phyloP scores from a whole-genome alignment of 2,329 filamentous ascomycete genomes.

The Aspergillus eucalypticola region DNA sequence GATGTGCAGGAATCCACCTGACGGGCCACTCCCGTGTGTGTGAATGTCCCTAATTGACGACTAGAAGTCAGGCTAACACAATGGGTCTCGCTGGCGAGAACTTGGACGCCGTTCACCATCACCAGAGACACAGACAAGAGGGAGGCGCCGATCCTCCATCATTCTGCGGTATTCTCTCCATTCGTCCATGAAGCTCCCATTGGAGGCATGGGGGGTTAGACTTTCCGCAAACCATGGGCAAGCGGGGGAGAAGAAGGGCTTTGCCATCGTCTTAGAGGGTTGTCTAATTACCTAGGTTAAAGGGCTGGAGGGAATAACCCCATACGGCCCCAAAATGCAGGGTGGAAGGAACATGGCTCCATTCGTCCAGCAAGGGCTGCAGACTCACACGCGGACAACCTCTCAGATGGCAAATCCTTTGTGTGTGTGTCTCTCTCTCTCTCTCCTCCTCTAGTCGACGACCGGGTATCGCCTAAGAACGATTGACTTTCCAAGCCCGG shows the following conservation, averaged over 20 bases:
- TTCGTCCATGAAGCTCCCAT: neutral
- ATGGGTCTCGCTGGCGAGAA: neutral
- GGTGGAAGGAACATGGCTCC: neutral
- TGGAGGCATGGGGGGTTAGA: neutral
- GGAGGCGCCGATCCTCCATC: conserved; percentile 1
- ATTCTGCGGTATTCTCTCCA: conserved; percentile 1
- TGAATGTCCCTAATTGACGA: conserved; percentile 8
- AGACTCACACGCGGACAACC: no score
- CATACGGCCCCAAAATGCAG: neutral
- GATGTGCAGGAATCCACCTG: conserved; percentile 16
- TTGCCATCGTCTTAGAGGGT: neutral
- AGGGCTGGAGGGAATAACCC: neutral
- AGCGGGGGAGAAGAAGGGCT: neutral
- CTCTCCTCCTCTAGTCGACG: neutral
- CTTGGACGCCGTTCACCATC: conserved; percentile 1
- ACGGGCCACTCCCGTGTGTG: conserved; percentile 5
- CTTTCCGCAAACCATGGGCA: neutral
- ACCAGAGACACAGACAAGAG: neutral
- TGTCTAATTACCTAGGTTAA: conserved; percentile 1
- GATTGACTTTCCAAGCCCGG: conserved; percentile 8
- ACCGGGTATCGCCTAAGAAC: neutral
- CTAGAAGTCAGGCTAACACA: neutral
- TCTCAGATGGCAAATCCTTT: neutral
- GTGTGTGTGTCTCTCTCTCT: neutral
- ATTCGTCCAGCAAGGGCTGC: conserved; percentile 5